A percentile compares a stretch with the other conserved stretches of the same genome.
Conservation (phyloP, 2,329 filamentous ascomycete species). For the Penicillium sp. region DNA sequence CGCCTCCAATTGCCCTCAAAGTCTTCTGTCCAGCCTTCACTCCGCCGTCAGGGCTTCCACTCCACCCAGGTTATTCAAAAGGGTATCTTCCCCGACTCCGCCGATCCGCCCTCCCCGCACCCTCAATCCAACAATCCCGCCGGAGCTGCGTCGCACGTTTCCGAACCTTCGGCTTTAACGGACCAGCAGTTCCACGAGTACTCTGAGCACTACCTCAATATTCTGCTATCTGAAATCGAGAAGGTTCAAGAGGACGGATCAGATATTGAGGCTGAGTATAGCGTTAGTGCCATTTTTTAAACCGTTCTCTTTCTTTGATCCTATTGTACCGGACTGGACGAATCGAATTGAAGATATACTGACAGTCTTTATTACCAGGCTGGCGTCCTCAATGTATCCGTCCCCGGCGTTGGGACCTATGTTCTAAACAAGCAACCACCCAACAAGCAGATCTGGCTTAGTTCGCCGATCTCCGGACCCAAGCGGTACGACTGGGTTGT, state of each 20-base stretch:
- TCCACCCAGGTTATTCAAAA: conserved; percentile 43
- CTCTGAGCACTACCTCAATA: conserved; percentile 75
- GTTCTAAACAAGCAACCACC: conserved; percentile 98
- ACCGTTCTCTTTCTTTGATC: neutral
- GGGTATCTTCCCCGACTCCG: conserved; percentile 65
- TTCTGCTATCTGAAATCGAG: conserved; percentile 67
- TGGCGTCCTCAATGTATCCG: conserved; percentile 79
- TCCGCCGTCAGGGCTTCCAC: conserved; percentile 39
- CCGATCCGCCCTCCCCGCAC: conserved; percentile 55
- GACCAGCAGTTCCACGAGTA: conserved; percentile 76
- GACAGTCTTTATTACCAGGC: conserved; percentile 57
- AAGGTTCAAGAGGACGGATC: conserved; percentile 71
- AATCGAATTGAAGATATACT: neutral
- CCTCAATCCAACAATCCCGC: conserved; percentile 47
- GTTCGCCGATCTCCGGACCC: conserved; percentile 85
- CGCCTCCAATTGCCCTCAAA: conserved; percentile 23
- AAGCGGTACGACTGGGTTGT: conserved; percentile 94
- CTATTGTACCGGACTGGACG: neutral
- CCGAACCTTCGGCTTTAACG: conserved; percentile 67
- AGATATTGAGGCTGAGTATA: conserved; percentile 86
- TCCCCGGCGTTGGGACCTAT: conserved; percentile 76
- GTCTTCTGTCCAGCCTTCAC: conserved; percentile 1
- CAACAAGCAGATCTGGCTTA: conserved; percentile 97
- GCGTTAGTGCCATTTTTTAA: conserved; percentile 60
- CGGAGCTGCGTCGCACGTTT: conserved; percentile 47